A percentile compares a stretch with the other conserved stretches of the same genome.
Conservation (phyloP, 1,284 basidiomycete species). For the Ceraceosorus guamensis region DNA sequence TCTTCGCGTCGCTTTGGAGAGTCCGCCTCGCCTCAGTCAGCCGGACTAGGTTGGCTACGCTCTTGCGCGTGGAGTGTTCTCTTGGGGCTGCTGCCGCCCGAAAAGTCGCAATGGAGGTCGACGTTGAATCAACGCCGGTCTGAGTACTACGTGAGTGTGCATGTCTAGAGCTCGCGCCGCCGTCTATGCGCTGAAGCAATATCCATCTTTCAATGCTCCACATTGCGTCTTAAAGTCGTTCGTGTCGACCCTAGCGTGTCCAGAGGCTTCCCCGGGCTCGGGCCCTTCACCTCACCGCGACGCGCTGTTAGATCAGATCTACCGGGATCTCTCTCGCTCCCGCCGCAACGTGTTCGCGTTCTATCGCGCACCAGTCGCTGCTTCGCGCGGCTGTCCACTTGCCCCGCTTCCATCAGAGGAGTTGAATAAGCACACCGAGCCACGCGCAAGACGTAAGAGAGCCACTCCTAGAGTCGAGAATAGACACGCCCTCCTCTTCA, state of each 20-base stretch:
- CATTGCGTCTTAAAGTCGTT: too few relatives aligned
- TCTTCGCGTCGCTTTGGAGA: background rate
- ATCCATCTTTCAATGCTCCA: too few relatives aligned
- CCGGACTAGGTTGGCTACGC: slow-evolving; percentile 29
- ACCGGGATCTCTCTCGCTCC: slow-evolving; percentile 35
- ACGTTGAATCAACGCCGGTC: slow-evolving; percentile 24
- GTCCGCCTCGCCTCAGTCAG: background rate
- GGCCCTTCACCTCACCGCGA: slow-evolving; percentile 12
- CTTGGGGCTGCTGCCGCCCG: slow-evolving; percentile 35
- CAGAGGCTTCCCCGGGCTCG: slow-evolving; percentile 1
- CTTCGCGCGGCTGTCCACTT: slow-evolving; percentile 22
- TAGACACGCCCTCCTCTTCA: slow-evolving; percentile 16
- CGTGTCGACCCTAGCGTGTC: too few relatives aligned
- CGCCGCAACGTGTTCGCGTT: slow-evolving; percentile 40
- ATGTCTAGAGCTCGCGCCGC: too few relatives aligned
- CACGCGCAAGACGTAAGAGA: background rate
- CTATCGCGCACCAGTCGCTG: slow-evolving; percentile 21
- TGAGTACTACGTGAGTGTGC: slow-evolving; percentile 30
- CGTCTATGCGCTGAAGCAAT: too few relatives aligned
- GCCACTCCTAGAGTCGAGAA: slow-evolving; percentile 8
- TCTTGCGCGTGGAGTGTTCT: slow-evolving; percentile 44
- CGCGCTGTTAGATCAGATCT: slow-evolving; percentile 38
- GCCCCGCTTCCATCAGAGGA: slow-evolving; percentile 9
- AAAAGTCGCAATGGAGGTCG: slow-evolving; percentile 35
- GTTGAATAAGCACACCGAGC: background rate